Percentiles rank a stretch among this genome's conserved stretches.
phyloP scores from a whole-genome alignment of 1,284 basidiomycete species.

The Rhodotorula sp. region DNA sequence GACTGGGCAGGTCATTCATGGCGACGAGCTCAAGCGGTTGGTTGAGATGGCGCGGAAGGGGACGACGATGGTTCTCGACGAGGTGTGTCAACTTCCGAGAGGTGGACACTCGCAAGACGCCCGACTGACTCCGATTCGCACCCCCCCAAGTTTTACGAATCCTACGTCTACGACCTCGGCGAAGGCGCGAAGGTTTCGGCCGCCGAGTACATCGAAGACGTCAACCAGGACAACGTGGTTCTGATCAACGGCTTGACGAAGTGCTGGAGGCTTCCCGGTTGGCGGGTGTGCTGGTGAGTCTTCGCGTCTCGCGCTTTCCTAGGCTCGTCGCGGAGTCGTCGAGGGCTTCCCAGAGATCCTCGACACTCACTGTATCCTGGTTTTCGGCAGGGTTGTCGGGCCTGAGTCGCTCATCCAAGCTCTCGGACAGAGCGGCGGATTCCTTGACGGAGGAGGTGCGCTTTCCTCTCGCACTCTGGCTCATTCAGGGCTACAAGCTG shows the following conservation, averaged over 20 bases:
- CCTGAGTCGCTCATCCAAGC: constrained; percentile 84
- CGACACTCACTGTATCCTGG: neutral
- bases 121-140: neutral
- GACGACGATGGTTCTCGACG: constrained; percentile 81
- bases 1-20: constrained; percentile 56
- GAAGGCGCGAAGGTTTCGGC: constrained; percentile 80
- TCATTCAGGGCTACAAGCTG: neutral
- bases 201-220: constrained; percentile 69
- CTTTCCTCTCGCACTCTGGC: neutral
- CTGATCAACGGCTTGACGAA: constrained; percentile 92
- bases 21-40: constrained; percentile 74
- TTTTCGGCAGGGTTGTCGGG: constrained; percentile 66
- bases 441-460: constrained; percentile 42
- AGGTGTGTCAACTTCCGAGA: constrained; percentile 54
- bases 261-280: constrained; percentile 66
- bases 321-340: neutral
- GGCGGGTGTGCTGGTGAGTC: constrained; percentile 74
- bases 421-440: constrained; percentile 72
- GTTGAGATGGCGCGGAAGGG: constrained; percentile 65
- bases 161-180: constrained; percentile 81
- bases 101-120: neutral
- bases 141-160: constrained; percentile 73
- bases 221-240: constrained; percentile 52
- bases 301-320: neutral
- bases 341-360: neutral